Evolutionary conservation across 805 yeast species (phyloP), one percentile per base, ranked within the genome.

Genomic region (Brettanomyces nanus): DNA sequence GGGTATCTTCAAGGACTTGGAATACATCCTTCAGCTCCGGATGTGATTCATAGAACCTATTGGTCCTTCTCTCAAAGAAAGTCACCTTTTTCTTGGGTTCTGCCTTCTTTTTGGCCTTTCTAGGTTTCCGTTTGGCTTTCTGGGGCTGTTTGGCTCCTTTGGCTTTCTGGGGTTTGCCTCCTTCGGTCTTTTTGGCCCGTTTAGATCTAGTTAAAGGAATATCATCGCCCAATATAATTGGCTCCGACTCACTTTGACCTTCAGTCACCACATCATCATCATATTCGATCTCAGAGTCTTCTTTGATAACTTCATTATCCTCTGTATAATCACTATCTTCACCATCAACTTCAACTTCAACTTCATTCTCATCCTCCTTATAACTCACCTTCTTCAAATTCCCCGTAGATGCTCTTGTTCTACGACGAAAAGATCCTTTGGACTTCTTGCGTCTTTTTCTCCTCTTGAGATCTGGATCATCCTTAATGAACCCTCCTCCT

Each of bases 21-120:
- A 92, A 90, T 2, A 85, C 82, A 27, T 74, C 74, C 43, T 71
- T 69, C 37, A 92, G 64, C 38, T 83, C 80, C 0, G 96, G 95
- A 57, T 92, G 97, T 39, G 73, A 67, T 29, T 74, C 82, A 50
- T 70, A 84, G 15, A 92, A 62, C 40, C 72, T 73, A 28, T 67
- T 66, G 1, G 95, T 85, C 52, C 77, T 71, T 33, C 90, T 65
- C 31, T 82, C 78, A 58, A 73, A 81, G 25, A 78, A 77, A 2
- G 87, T 79, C 4, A 78, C 62, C 49, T 78, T 80, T 6, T 76
- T 79, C 46, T 71, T 70, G 10, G 41, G 42, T 14, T 47, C 47
- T 36, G 45, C 49, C 35, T 46, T 46, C 37, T 48, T 45, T 33
- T 41, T 44, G 13, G 45, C 49, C 22, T 56, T 42, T 39, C 38